Evolutionary conservation across 2,329 filamentous ascomycete species (phyloP).

Genomic region (Alternaria triticina): DNA sequence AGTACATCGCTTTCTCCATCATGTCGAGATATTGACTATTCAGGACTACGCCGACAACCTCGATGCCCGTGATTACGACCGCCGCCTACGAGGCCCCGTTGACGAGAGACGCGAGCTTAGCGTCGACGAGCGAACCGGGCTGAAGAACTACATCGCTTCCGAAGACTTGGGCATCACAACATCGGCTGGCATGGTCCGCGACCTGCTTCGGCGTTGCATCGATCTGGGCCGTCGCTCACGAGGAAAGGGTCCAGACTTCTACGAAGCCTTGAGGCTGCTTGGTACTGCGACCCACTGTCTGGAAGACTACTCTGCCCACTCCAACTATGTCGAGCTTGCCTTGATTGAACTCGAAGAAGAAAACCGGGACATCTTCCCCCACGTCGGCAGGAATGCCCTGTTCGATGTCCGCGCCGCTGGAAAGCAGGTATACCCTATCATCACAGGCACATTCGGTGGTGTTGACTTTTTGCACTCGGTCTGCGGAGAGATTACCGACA

Average conservation of each 20-base stretch:
- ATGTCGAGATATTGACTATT: constrained; percentile 3
- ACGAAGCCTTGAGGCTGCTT: constrained; percentile 84
- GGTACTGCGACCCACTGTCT: constrained; percentile 90
- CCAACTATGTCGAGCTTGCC: constrained; percentile 88
- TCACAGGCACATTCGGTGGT: constrained; percentile 93
- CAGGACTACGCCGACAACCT: constrained; percentile 83
- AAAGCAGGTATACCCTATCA: constrained; percentile 74
- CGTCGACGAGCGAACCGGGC: constrained; percentile 68
- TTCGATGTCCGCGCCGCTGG: constrained; percentile 72
- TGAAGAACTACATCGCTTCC: constrained; percentile 96
- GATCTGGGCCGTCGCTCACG: constrained; percentile 80
- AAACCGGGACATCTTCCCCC: constrained; percentile 73
- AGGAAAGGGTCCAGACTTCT: constrained; percentile 75
- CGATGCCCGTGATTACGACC: constrained; percentile 83
- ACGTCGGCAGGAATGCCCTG: constrained; percentile 78
- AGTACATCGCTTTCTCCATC: background rate
- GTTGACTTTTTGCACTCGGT: constrained; percentile 94
- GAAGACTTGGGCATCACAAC: constrained; percentile 80
- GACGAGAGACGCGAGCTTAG: constrained; percentile 79
- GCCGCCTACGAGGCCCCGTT: constrained; percentile 79
- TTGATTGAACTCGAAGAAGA: constrained; percentile 84
- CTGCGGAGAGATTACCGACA: constrained; percentile 79
- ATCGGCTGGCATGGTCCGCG: constrained; percentile 77
- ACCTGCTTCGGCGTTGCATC: constrained; percentile 75
- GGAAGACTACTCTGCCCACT: constrained; percentile 89